Evolutionary conservation across 1,284 basidiomycete genomes (phyloP).

Genomic region (Ceratorhiza oryzae-sativae): DNA sequence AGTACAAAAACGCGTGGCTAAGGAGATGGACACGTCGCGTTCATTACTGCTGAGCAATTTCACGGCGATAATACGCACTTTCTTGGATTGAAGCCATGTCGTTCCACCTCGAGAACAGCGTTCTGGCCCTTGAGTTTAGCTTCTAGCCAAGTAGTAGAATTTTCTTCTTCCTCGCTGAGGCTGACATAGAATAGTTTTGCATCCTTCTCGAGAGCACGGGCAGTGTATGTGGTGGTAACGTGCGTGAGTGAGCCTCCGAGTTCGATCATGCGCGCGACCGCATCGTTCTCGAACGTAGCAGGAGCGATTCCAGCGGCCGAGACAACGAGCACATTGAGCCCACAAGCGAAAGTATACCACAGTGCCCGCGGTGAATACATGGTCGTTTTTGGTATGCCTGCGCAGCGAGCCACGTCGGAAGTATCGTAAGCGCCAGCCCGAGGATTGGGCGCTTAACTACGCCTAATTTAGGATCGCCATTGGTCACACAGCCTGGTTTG

Average conservation of each 20-base stretch:
- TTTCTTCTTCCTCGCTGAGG: constrained; percentile 67
- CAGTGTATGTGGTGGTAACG: constrained; percentile 86
- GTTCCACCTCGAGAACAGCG: constrained; percentile 61
- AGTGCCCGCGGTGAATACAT: constrained; percentile 23
- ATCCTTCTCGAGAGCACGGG: constrained; percentile 71
- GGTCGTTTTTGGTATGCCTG: constrained; percentile 16
- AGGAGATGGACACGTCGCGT: not conserved
- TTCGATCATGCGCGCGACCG: constrained; percentile 84
- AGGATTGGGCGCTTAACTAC: constrained; percentile 23
- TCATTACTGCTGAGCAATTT: not conserved
- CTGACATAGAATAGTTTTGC: constrained; percentile 74
- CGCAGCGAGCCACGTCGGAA: constrained; percentile 37
- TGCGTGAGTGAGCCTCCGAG: constrained; percentile 85
- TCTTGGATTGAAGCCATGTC: constrained; percentile 59
- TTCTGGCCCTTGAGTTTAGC: constrained; percentile 76
- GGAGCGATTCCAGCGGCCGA: not conserved
- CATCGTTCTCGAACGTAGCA: constrained; percentile 80
- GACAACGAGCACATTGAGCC: constrained; percentile 5
- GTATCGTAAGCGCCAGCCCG: constrained; percentile 17
- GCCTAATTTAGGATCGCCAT: not conserved
- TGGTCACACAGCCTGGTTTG: too few species aligned
- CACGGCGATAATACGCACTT: constrained; percentile 55
- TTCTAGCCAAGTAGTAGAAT: constrained; percentile 79
- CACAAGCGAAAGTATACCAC: constrained; percentile 13
- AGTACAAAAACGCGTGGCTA: constrained; percentile 55